phyloP scores from a whole-genome alignment of 2,329 filamentous ascomycete species.

The Exophiala dermatitidis region DNA sequence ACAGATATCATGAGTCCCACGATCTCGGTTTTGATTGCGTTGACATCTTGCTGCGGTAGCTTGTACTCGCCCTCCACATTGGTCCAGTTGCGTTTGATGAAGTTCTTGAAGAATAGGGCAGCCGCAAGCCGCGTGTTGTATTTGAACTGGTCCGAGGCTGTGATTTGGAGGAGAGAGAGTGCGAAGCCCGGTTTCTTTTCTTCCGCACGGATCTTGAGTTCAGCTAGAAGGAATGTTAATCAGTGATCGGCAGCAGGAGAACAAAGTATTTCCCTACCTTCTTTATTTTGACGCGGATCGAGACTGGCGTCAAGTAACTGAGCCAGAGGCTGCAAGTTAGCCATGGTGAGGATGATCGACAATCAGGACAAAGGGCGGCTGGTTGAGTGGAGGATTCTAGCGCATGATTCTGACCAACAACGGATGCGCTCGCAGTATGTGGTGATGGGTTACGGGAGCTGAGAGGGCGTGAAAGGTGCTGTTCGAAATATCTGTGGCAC shows the following conservation, averaged over 20 bases:
- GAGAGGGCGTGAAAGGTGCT: not conserved
- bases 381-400: not conserved
- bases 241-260: not conserved
- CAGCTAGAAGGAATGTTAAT: constrained; percentile 51
- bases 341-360: constrained; percentile 42
- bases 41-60: constrained; percentile 72
- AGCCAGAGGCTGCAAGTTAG: constrained; percentile 49
- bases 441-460: not conserved
- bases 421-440: not conserved
- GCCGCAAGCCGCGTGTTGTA: constrained; percentile 76
- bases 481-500: not conserved
- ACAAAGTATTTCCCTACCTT: constrained; percentile 53
- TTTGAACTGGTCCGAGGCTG: constrained; percentile 65
- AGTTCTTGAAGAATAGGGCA: constrained; percentile 97
- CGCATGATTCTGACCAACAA: constrained; percentile 1
- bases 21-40: constrained; percentile 86
- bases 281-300: constrained; percentile 77
- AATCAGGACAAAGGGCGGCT: not conserved
- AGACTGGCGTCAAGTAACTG: constrained; percentile 85
- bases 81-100: constrained; percentile 89
- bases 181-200: constrained; percentile 83
- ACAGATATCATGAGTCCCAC: constrained; percentile 95
- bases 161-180: constrained; percentile 79
- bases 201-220: constrained; percentile 69
- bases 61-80: constrained; percentile 94